Evolutionary conservation across 2,329 filamentous ascomycete species (phyloP), one percentile per base, ranked within the genome.

Genomic region (Fusarium liriodendri): DNA sequence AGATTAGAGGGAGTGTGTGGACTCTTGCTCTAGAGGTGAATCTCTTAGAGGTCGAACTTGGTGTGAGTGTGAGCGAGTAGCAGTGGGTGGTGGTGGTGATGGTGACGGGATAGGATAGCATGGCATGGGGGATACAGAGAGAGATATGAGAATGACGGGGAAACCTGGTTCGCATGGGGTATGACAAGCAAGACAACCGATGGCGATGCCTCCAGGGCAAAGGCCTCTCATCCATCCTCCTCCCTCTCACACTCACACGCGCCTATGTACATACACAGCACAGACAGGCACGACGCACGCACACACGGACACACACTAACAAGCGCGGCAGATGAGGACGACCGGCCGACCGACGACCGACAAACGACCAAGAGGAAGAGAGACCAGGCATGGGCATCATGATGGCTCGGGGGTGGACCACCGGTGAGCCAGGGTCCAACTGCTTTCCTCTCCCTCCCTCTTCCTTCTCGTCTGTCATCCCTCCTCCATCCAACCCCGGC

Each of bases 91-190:
- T 64, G 75, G 61, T 47, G 67, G 57, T 67, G 66, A 50, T 40
- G 63, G 58, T 64, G 55, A 52, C 10, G 25, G 47, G 47, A 52
- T 29, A 18, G 47, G 47, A 52, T 50, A 27, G 22, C 22, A 50
- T 50, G 55, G 32, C 59, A 63, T 57, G 65, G 55, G 55, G 68
- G 58, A 50, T 70, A 60, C 75, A 76, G 25, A 27, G 29, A 32
- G 71, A 74, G 76, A 76, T 70, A 76, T 70, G 73, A 72, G 71
- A 66, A 71, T 61, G 67, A 75, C 65, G 66, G 71, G 74, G 72
- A 70, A 71, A 74, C 63, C 66, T 69, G 73, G 70, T 66, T 67
- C 62, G 65, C 69, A 72, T 67, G 59, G 74, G 73, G 69, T 73
- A 77, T 75, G 73, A 64, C 76, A 78, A 71, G 71, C 38, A 20